These are phyloP conservation scores for Neoscytalidium dimidiatum DNA, from an alignment of 2,329 filamentous ascomycete species.

Conservation along the genomic window DNA sequence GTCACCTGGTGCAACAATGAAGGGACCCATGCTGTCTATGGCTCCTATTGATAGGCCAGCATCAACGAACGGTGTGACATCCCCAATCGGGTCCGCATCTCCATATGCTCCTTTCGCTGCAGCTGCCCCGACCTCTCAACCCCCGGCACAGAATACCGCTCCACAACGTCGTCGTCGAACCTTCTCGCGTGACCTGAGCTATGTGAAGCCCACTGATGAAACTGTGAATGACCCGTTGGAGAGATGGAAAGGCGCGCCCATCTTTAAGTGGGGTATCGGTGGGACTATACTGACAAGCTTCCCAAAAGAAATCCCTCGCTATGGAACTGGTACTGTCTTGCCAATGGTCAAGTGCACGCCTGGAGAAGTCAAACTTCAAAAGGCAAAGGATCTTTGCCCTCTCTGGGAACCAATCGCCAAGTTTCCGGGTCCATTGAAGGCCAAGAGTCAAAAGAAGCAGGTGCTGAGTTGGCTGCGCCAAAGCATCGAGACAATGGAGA, in stretches of 20 bases:
- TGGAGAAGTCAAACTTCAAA: conserved; percentile 78
- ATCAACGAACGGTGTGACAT: conserved; percentile 53
- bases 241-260: conserved; percentile 86
- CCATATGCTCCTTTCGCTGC: conserved; percentile 27
- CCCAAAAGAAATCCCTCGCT: conserved; percentile 84
- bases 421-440: conserved; percentile 87
- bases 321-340: conserved; percentile 69
- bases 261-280: conserved; percentile 86
- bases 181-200: conserved; percentile 54
- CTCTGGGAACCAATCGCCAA: conserved; percentile 71
- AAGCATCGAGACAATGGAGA: conserved; percentile 75
- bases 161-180: conserved; percentile 37
- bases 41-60: conserved; percentile 54
- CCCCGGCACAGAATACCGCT: not conserved
- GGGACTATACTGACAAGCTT: conserved; percentile 82
- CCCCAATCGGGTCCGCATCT: conserved; percentile 30
- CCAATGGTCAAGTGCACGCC: conserved; percentile 81
- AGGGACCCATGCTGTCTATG: conserved; percentile 47
- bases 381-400: conserved; percentile 71
- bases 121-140: not conserved
- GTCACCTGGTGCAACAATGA: conserved; percentile 58
- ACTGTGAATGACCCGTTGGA: conserved; percentile 72
- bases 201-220: conserved; percentile 58
- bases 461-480: conserved; percentile 75
- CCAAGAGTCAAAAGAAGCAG: conserved; percentile 96